Evolutionary conservation across 2,329 filamentous ascomycete species (phyloP), one percentile per base, ranked within the genome.

Genomic region (Byssochlamys sp.): DNA sequence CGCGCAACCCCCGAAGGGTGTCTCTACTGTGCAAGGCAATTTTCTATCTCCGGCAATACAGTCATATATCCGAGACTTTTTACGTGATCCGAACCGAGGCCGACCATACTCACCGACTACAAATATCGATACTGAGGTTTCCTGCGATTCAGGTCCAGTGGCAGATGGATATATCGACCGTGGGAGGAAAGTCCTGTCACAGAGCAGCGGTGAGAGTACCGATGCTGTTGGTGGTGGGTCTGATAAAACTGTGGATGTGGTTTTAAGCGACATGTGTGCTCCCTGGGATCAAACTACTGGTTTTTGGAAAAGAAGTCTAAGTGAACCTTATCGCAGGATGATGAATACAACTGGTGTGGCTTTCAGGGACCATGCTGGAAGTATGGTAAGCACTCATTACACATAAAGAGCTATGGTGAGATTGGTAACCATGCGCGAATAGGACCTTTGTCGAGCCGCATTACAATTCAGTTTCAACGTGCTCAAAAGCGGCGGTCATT

Each of bases 221-320:
- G 45, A 53, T 54, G 25, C 25, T 24, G 54, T 24, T 28, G 58
- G 28, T 52, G 57, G 28, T 53, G 59, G 63, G 53, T 31, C 59
- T 56, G 81, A 81, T 61, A 81, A 81, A 68, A 83, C 83, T 68
- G 91, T 96, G 63, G 90, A 97, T 77, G 84, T 99, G 70, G 90
- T 99, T 71, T 79, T 99, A 71, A 96, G 90, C 84, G 94, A 99
- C 83, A 99, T 99, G 94, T 99, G 86, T 84, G 92, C 82, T 81
- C 91, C 94, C 87, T 96, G 91, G 91, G 81, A 85, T 67, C 88
- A 89, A 78, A 88, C 83, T 55, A 80, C 81, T 69, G 87, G 87
- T 69, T 91, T 89, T 78, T 87, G 84, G 78, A 87, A 88, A 79
- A 90, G 84, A 78, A 95, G 86, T 80, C 82, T 96, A 84, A 95